These are phyloP conservation scores for Yamadazyma buinensis DNA, from an alignment of 1,139 yeast species.

Conservation along the genomic window DNA sequence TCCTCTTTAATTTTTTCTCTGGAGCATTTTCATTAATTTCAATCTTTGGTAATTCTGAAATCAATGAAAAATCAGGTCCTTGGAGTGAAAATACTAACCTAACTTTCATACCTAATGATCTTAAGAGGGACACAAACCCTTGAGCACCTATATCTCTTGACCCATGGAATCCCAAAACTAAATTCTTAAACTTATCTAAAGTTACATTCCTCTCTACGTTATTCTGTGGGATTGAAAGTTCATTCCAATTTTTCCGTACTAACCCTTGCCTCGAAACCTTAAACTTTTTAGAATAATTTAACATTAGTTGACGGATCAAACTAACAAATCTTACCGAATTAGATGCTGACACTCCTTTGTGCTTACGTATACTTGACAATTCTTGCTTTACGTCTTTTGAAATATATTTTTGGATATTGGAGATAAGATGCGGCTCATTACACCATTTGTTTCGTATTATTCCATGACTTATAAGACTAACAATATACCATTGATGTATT, in stretches of 20 bases:
- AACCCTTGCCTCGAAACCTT: slow-evolving; percentile 43
- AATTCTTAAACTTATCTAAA: slow-evolving; percentile 33
- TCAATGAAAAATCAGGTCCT: slow-evolving; percentile 75
- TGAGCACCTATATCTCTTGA: slow-evolving; percentile 80
- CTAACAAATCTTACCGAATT: slow-evolving; percentile 73
- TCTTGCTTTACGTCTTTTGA: slow-evolving; percentile 35
- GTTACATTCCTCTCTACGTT: slow-evolving; percentile 21
- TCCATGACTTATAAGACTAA: slow-evolving; percentile 63
- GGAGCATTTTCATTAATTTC: slow-evolving; percentile 3
- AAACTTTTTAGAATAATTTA: slow-evolving; percentile 59
- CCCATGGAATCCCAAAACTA: slow-evolving; percentile 52
- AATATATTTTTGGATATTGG: slow-evolving; percentile 44
- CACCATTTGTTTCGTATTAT: slow-evolving; percentile 72
- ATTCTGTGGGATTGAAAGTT: slow-evolving; percentile 24
- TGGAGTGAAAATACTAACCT: slow-evolving; percentile 80
- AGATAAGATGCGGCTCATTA: slow-evolving; percentile 43
- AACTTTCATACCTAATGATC: slow-evolving; percentile 70
- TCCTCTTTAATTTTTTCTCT: background rate
- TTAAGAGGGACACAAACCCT: slow-evolving; percentile 74
- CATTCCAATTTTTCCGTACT: slow-evolving; percentile 62
- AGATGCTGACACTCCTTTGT: slow-evolving; percentile 30
- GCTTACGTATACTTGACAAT: slow-evolving; percentile 36
- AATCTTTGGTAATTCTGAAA: slow-evolving; percentile 18
- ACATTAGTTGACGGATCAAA: slow-evolving; percentile 63
- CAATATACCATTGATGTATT: slow-evolving; percentile 60